Evolutionary conservation across 2,329 filamentous ascomycete genomes (phyloP).

Genomic region (Corinectria fuckeliana): DNA sequence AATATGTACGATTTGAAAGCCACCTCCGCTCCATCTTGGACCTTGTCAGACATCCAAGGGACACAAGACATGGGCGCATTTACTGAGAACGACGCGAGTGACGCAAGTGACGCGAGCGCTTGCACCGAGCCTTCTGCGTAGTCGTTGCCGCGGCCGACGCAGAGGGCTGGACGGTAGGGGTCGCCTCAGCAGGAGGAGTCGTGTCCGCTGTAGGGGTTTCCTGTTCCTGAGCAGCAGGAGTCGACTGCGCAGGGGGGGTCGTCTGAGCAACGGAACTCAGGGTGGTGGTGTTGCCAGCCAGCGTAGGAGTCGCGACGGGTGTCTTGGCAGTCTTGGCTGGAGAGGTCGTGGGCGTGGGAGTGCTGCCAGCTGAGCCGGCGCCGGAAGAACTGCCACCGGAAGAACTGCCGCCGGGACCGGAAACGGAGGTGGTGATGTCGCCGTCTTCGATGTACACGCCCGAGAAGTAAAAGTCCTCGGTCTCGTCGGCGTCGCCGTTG

Average conservation of each 20-base stretch:
- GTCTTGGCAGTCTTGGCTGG: not conserved
- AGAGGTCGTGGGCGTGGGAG: not conserved
- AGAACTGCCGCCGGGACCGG: slow-evolving; percentile 3
- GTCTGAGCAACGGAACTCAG: not conserved
- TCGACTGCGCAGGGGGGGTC: not conserved
- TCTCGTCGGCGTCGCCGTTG: slow-evolving; percentile 57
- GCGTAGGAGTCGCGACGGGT: not conserved
- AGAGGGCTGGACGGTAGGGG: not conserved
- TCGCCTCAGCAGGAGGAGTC: not conserved
- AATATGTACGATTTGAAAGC: not conserved
- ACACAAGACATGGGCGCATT: not conserved
- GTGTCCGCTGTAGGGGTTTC: not conserved
- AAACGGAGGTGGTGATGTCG: slow-evolving; percentile 39
- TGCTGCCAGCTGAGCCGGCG: not conserved
- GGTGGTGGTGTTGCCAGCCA: not conserved
- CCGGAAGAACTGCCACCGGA: slow-evolving; percentile 1
- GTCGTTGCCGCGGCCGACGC: not conserved
- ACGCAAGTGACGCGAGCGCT: not conserved
- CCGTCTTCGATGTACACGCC: slow-evolving; percentile 71
- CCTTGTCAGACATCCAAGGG: not conserved
- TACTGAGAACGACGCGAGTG: not conserved
- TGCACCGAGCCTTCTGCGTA: slow-evolving; percentile 7
- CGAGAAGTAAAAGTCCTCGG: slow-evolving; percentile 75
- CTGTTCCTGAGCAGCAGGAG: not conserved
- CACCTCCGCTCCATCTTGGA: not conserved